A percentile compares a stretch with the other conserved stretches of the same genome.
Evolutionary conservation across 495 filamentous ascomycete species (phyloP).

Genomic region (Penicillium bialowiezense): DNA sequence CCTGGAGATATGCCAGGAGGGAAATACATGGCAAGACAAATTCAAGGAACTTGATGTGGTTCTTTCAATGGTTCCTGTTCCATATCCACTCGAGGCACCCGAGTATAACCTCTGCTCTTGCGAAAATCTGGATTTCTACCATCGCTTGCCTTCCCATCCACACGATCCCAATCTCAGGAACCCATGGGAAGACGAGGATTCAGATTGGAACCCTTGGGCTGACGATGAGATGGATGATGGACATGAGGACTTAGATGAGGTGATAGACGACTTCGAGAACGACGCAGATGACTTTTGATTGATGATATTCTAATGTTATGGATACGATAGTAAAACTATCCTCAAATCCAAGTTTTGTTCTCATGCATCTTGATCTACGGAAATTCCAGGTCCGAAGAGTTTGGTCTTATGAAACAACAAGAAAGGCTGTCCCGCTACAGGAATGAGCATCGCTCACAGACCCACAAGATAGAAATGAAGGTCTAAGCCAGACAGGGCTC

Average conservation of each 20-base stretch:
- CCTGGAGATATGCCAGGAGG: constrained; percentile 2
- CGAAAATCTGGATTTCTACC: background rate
- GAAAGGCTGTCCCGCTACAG: no score
- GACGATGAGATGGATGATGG: constrained; percentile 2
- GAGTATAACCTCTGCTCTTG: background rate
- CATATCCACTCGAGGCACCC: background rate
- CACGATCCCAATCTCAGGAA: background rate
- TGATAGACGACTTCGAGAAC: background rate
- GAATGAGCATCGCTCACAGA: no score
- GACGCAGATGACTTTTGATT: background rate
- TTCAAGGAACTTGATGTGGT: background rate
- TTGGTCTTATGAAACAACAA: no score
- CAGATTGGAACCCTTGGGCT: background rate
- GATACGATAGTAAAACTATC: background rate
- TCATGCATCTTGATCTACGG: background rate
- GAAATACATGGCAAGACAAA: constrained; percentile 1
- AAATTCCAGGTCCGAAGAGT: no score
- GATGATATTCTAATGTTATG: background rate
- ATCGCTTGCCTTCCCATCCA: constrained; percentile 1
- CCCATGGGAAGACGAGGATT: background rate
- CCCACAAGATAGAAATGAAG: background rate
- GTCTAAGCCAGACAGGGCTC: background rate
- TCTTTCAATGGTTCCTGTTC: background rate
- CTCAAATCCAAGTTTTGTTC: no score
- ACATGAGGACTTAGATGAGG: background rate